Evolutionary conservation across 306 rosid genomes (phyloP).

Genomic region (Quercus aquifolioides): DNA sequence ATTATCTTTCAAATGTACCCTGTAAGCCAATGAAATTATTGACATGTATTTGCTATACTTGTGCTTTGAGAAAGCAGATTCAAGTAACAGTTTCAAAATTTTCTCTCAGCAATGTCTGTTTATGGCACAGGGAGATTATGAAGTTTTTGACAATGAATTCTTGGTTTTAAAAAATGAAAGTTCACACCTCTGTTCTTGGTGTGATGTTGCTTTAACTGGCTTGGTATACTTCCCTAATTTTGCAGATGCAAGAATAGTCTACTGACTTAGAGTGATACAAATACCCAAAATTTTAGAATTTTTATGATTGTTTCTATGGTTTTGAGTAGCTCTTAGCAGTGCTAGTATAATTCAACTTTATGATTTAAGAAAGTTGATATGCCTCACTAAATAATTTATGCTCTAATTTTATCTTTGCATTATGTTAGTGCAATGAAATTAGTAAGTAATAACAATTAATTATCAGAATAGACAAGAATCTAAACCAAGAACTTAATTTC

Average conservation of each 20-base stretch:
- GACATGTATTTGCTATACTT: neutral
- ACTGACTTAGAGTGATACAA: neutral
- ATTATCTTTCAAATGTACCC: neutral
- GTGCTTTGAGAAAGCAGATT: neutral
- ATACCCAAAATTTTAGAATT: neutral
- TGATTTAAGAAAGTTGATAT: neutral
- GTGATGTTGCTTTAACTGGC: neutral
- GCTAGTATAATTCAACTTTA: neutral
- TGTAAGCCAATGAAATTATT: conserved; percentile 15
- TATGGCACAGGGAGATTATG: neutral
- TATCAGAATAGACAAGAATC: neutral
- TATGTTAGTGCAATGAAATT: neutral
- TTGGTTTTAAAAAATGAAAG: neutral
- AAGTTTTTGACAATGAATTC: neutral
- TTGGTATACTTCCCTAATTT: neutral
- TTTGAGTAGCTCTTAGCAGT: neutral
- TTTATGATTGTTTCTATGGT: neutral
- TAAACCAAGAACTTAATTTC: neutral
- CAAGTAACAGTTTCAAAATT: neutral
- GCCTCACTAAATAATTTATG: neutral
- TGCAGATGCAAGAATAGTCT: neutral
- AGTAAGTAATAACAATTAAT: no score
- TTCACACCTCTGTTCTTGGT: neutral
- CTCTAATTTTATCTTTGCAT: neutral
- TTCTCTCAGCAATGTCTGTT: neutral